Evolutionary conservation across 768 basidiomycete species (phyloP), one percentile per base, ranked within the genome.

Genomic region (Suillus cothurnatus): DNA sequence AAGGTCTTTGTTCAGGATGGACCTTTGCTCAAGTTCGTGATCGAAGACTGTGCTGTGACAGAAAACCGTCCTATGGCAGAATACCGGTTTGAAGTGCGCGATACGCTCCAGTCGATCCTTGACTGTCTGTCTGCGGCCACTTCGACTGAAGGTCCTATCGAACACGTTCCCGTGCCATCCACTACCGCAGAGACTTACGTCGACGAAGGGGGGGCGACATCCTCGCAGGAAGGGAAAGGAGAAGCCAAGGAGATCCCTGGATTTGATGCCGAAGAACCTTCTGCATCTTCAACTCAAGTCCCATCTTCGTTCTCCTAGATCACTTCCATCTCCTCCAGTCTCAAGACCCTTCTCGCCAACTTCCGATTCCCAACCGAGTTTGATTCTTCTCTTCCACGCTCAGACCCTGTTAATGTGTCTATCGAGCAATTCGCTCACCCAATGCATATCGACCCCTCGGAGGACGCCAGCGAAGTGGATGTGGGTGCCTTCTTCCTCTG

Each of bases 271-370:
- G 28, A 28, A n/a, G 61, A 68, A 75, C n/a, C 50, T 9, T 76
- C 74, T 31, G 65, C 64, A 9, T 59, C 67, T 32, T 31, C 68
- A 3, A 31, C 45, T 12, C 58, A 38, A 23, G 55, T 67, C 17
- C 45, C 32, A 15, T 11, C 47, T 39, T 68, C 84, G 6, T 64
- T 85, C 23, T 73, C 78, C 26, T 72, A 76, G 41, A 78, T 87
- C 58, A 63, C 70, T 32, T 77, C 71, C 43, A 79, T 86, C 67
- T 79, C 83, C 68, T 72, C 77, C n/a, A 71, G 76, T 14, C 83
- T 85, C 67, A 69, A 66, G 31, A 61, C 70, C 11, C 70, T 78
- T 14, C 32, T 72, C 57, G 58, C 77, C 19, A 80, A 84, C 36
- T 84, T 86, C 67, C 71, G 76, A 66, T 74, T 78, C 63, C 76